These are phyloP conservation scores for Arctium minus DNA, from an alignment of 129 eudicot genomes.

Conservation along the genomic window DNA sequence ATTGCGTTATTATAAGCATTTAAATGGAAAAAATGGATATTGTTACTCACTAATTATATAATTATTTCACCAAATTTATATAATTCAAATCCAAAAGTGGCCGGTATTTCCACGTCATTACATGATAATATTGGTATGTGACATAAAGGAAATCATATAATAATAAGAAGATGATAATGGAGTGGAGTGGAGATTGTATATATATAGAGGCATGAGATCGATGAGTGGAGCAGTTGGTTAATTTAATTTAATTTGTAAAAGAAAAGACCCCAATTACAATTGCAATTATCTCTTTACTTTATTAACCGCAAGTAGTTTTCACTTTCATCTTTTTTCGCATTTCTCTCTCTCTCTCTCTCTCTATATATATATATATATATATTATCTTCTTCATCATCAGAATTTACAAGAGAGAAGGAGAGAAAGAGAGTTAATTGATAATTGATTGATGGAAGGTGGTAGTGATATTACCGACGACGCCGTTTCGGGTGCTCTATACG, in stretches of 20 bases:
- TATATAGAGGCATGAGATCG: neutral
- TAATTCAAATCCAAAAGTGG: too few species aligned
- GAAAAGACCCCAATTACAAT: neutral
- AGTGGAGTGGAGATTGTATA: neutral
- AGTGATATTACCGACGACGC: neutral
- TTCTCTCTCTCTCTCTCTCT: neutral
- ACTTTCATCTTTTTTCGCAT: neutral
- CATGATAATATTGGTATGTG: too few species aligned
- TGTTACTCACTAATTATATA: too few species aligned
- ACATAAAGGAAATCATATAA: neutral
- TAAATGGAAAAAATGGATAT: too few species aligned
- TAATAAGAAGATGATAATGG: neutral
- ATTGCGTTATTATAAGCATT: too few species aligned
- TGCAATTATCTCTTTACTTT: neutral
- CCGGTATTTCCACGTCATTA: too few species aligned
- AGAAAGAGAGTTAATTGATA: neutral
- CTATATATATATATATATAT: neutral
- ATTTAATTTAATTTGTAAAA: neutral
- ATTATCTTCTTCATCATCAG: neutral
- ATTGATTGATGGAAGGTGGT: conserved; percentile 23
- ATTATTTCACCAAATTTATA: too few species aligned
- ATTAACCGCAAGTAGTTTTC: neutral
- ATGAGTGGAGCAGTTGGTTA: neutral
- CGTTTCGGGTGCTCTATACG: neutral
- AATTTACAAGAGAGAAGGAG: neutral